A percentile compares a stretch with the other conserved stretches of the same genome.
Evolutionary conservation across 805 yeast species (phyloP).

Genomic region (Tetrapisispora nanseiensis): DNA sequence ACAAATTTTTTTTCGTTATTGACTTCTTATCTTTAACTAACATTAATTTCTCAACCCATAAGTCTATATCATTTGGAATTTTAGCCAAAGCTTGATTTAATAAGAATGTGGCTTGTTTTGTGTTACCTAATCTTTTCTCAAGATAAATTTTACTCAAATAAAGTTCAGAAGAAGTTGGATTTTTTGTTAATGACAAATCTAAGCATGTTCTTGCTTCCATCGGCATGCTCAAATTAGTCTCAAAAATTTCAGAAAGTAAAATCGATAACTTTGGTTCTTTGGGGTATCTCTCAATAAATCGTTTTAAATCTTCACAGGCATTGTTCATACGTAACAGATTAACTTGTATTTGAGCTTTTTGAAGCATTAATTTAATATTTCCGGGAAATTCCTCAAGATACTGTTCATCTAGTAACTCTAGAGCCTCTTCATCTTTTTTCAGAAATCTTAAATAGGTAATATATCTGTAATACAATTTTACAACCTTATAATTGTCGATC

Average conservation of each 20-base stretch:
- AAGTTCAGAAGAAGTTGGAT: slow-evolving; percentile 40
- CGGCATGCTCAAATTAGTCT: slow-evolving; percentile 30
- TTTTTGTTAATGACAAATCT: slow-evolving; percentile 52
- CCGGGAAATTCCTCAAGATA: slow-evolving; percentile 44
- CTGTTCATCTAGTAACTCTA: slow-evolving; percentile 30
- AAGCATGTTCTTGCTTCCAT: slow-evolving; percentile 66
- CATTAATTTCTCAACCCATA: slow-evolving; percentile 59
- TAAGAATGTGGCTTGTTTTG: slow-evolving; percentile 42
- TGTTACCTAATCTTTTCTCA: slow-evolving; percentile 44
- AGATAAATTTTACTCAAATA: slow-evolving; percentile 51
- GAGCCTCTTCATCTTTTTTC: slow-evolving; percentile 30
- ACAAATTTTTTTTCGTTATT: slow-evolving; percentile 45
- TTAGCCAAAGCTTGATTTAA: slow-evolving; percentile 48
- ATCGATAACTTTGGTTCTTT: slow-evolving; percentile 44
- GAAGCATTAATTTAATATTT: slow-evolving; percentile 47
- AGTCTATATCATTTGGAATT: slow-evolving; percentile 45
- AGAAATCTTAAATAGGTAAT: slow-evolving; percentile 41
- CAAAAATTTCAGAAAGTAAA: slow-evolving; percentile 39
- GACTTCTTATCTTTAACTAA: slow-evolving; percentile 32
- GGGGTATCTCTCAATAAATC: slow-evolving; percentile 44
- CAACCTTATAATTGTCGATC: slow-evolving; percentile 10
- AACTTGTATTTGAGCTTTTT: slow-evolving; percentile 46
- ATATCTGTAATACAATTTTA: slow-evolving; percentile 53
- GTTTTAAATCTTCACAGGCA: slow-evolving; percentile 40
- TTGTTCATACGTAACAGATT: slow-evolving; percentile 25